Evolutionary conservation across 768 basidiomycete genomes (phyloP).

Genomic region (Gloeostereum incarnatum): DNA sequence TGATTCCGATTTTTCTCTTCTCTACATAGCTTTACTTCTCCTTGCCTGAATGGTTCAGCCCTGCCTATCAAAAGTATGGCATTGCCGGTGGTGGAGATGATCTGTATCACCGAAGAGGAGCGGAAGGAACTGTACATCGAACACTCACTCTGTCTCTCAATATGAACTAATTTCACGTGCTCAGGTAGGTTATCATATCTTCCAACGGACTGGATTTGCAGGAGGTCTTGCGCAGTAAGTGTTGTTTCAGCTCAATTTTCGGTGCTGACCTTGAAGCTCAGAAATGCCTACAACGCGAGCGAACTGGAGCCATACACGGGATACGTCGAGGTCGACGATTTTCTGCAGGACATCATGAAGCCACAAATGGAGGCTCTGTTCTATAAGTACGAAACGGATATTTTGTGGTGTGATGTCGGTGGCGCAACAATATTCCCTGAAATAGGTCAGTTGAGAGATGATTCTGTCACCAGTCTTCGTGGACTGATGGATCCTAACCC

Average conservation of each 20-base stretch:
- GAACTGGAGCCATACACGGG: slow-evolving; percentile 36
- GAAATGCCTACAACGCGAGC: slow-evolving; percentile 24
- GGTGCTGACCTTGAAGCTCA: neutral
- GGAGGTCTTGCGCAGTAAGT: slow-evolving; percentile 6
- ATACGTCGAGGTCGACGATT: slow-evolving; percentile 27
- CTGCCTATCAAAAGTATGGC: slow-evolving; percentile 6
- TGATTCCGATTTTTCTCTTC: too few relatives aligned
- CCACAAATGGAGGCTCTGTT: slow-evolving; percentile 30
- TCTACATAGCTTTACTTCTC: slow-evolving; percentile 24
- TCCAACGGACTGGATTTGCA: slow-evolving; percentile 6
- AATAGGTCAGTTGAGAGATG: neutral
- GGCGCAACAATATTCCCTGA: slow-evolving; percentile 4
- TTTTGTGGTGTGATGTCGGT: slow-evolving; percentile 8
- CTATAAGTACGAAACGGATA: slow-evolving; percentile 17
- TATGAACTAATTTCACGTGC: neutral
- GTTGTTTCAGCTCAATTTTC: neutral
- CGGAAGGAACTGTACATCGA: neutral
- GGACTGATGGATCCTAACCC: neutral
- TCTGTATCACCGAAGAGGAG: slow-evolving; percentile 4
- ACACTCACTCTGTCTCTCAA: neutral
- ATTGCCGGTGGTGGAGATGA: slow-evolving; percentile 5
- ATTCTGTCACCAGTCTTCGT: neutral
- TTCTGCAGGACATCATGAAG: slow-evolving; percentile 28
- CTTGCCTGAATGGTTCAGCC: slow-evolving; percentile 30
- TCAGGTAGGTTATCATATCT: slow-evolving; percentile 4